A percentile compares a stretch with the other conserved stretches of the same genome.
phyloP scores from a whole-genome alignment of 768 basidiomycete genomes.

The Agrocybe pediades region DNA sequence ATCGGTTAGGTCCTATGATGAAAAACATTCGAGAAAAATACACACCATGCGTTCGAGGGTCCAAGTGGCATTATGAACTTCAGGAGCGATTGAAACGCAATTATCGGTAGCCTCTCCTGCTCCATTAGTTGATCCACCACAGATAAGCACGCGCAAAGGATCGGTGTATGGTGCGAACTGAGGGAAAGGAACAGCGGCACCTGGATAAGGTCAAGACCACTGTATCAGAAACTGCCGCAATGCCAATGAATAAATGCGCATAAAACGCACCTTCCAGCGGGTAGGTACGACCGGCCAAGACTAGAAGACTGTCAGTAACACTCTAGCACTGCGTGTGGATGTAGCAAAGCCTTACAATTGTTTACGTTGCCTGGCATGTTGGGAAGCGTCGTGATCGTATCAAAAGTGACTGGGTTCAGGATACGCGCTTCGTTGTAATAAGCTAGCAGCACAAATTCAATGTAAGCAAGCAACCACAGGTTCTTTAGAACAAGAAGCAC shows the following conservation, averaged over 20 bases:
- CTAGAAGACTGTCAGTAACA: slow-evolving; percentile 25
- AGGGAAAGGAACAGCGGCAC: slow-evolving; percentile 69
- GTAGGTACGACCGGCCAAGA: slow-evolving; percentile 75
- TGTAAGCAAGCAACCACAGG: neutral
- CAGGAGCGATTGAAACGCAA: slow-evolving; percentile 71
- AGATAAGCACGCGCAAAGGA: slow-evolving; percentile 67
- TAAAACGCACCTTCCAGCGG: slow-evolving; percentile 57
- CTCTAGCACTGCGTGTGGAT: too few species aligned
- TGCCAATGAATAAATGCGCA: neutral
- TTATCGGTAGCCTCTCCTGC: slow-evolving; percentile 61
- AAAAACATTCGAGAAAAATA: neutral
- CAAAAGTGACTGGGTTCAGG: slow-evolving; percentile 65
- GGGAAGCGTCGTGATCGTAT: slow-evolving; percentile 59
- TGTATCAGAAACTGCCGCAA: neutral
- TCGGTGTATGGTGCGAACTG: slow-evolving; percentile 74
- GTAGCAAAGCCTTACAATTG: slow-evolving; percentile 44
- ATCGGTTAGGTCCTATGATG: neutral
- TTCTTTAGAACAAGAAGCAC: slow-evolving; percentile 17
- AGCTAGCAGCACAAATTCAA: slow-evolving; percentile 34
- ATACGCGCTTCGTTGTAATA: slow-evolving; percentile 86
- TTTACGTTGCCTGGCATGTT: slow-evolving; percentile 80
- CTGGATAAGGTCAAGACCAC: slow-evolving; percentile 8
- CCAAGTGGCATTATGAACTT: slow-evolving; percentile 64
- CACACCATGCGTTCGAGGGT: slow-evolving; percentile 77
- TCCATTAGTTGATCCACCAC: slow-evolving; percentile 72